These are phyloP conservation scores for Rhizopogon vulgaris DNA, from an alignment of 768 basidiomycete species.

Conservation along the genomic window DNA sequence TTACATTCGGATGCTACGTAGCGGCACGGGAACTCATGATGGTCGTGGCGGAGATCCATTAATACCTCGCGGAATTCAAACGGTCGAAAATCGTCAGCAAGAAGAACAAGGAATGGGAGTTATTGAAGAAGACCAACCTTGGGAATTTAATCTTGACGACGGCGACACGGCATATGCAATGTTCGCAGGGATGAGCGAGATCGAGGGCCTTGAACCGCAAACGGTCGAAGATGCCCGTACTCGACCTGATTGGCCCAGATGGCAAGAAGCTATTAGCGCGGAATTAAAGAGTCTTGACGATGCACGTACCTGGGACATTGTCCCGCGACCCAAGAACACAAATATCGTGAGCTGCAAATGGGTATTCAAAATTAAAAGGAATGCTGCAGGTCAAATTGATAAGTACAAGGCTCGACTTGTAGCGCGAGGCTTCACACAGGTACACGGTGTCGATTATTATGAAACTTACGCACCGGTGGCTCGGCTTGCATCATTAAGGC, in stretches of 20 bases:
- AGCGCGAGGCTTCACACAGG: not conserved
- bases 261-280: not conserved
- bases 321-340: not conserved
- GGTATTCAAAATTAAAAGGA: conserved; percentile 37
- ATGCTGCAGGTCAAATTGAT: conserved; percentile 26
- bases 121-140: too few relatives aligned
- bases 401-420: conserved; percentile 8
- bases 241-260: not conserved
- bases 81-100: too few relatives aligned
- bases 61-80: not conserved
- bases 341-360: conserved; percentile 22
- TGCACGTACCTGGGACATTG: not conserved
- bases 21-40: not conserved
- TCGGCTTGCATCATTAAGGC: conserved; percentile 1
- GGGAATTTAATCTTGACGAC: too few relatives aligned
- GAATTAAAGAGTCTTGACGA: conserved; percentile 1
- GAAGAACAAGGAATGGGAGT: too few relatives aligned
- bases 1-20: not conserved
- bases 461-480: conserved; percentile 5
- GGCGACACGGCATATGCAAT: too few relatives aligned
- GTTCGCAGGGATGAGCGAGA: too few relatives aligned
- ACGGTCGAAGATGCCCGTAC: too few relatives aligned
- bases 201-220: too few relatives aligned
- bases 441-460: conserved; percentile 5
- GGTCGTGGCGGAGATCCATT: not conserved